Evolutionary conservation across 2,329 filamentous ascomycete species (phyloP), one percentile per base, ranked within the genome.

Genomic region (Fusarium sp.): DNA sequence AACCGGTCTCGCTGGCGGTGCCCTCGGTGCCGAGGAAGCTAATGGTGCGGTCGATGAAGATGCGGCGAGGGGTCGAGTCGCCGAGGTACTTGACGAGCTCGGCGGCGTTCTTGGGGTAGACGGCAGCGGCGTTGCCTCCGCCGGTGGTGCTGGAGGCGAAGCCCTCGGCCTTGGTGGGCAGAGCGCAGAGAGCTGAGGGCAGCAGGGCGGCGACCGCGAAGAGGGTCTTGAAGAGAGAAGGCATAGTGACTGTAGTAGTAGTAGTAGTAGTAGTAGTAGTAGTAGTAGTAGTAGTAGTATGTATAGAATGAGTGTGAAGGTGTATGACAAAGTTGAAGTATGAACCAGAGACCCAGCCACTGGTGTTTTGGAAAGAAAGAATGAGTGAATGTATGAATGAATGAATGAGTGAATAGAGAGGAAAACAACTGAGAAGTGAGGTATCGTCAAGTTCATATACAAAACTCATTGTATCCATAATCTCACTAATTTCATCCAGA

Each of bases 21-120:
- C 87, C 87, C 75, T 88, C 86, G 13, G 81, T 82, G 37, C 81
- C 82, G 32, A 79, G 83, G 80, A 87, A 89, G 78, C 87, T 83
- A 72, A 84, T 84, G 46, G 81, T 82, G 73, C 87, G 85, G 73
- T 82, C 82, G 27, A 90, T 79, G 55, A 90, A 81, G 70, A 90
- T 89, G 62, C 85, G 83, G 23, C 87, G 83, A 14, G 87, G 71
- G 20, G 79, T 75, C 55, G 76, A 78, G 75, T 89, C 86, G 10
- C 81, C 80, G 7, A 90, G 83, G 78, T 88, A 90, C 39, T 79
- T 82, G 75, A 85, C 83, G 46, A 90, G 83, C 82, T 91, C 81
- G 23, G 78, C 81, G 41, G 77, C 87, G 48, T 80, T 84, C 19
- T 75, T 79, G 14, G 87, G 87, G 69, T 86, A 85, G 19, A 85